Base-by-base conservation (phyloP, 495 filamentous ascomycete genomes). In the Penicillium coffeae region DNA sequence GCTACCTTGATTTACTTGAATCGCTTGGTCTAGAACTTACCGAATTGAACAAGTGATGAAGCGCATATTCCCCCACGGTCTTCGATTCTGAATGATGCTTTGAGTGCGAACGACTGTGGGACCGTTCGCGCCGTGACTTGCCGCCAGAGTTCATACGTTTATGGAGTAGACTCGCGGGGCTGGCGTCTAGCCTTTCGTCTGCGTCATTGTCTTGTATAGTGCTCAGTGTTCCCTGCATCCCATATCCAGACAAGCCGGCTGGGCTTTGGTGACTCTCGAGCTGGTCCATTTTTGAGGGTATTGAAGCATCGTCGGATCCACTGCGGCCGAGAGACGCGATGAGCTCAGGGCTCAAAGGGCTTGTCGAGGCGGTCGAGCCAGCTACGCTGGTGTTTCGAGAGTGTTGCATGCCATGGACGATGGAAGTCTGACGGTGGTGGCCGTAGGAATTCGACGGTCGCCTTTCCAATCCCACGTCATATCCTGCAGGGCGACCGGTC, bases 41-140 rank as follows among this genome's bases (percentile, higher is more conserved):
- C 42, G 91, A 89, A 52, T 91, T 96, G 69, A 98, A 96, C 25
- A 98, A 73, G 58, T 96, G 92, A 69, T 97, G 92, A 45, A 97
- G 73, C 19, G 94, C 91, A 78, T 95, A 96, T 74, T 98, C 93
- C 38, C 90, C 92, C 41, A 95, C 90, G 0, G 89, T 95, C 69
- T 90, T 95, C 50, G 81, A 77, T 56, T 95, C 87, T 25, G 77
- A 74, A 59, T 84, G 79, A 52, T 84, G 80, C 34, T 86, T 87
- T 21, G 90, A 95, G 60, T 92, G 87, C 9, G 89, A 90, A 51
- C 85, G 88, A 56, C 88, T 82, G 56, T 89, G 90, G 21, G 79
- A 73, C 60, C 88, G 84, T 40, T 88, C 87, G 45, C 85, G 79
- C 55, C 82, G 81, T 41, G 72, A 62, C 59, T 78, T 87, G 1